A percentile compares a stretch with the other conserved stretches of the same genome.
Evolutionary conservation across 2,329 filamentous ascomycete genomes (phyloP).

Genomic region (Cercospora janseana): DNA sequence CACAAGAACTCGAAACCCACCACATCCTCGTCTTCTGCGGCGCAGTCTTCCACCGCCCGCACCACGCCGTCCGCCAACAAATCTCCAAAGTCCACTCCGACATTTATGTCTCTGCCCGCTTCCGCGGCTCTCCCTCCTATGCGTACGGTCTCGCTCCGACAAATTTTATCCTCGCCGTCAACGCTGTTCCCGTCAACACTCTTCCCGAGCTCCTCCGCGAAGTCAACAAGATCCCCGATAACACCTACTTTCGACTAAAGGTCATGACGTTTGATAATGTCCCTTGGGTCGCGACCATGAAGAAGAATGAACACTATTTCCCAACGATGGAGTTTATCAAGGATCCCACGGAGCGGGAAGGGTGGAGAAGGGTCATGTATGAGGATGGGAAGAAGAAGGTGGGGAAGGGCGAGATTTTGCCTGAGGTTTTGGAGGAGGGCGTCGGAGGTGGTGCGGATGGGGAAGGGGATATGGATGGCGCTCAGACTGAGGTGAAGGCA

Average conservation of each 20-base stretch:
- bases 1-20: conserved; percentile 87
- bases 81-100: conserved; percentile 95
- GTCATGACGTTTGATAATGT: conserved; percentile 99
- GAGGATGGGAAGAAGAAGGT: conserved; percentile 45
- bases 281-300: conserved; percentile 99
- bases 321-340: conserved; percentile 65
- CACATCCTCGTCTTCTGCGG: conserved; percentile 93
- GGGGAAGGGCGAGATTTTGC: conserved; percentile 35
- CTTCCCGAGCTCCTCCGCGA: conserved; percentile 76
- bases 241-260: conserved; percentile 95
- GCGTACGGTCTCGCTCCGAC: conserved; percentile 92
- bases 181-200: conserved; percentile 80
- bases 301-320: conserved; percentile 98
- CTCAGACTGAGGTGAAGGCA: not conserved
- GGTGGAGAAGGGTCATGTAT: conserved; percentile 59
- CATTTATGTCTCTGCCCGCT: conserved; percentile 88
- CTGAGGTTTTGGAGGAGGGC: conserved; percentile 26
- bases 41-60: conserved; percentile 85
- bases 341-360: conserved; percentile 51
- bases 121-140: conserved; percentile 77
- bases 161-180: conserved; percentile 96
- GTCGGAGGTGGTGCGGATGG: conserved; percentile 7
- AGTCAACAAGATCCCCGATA: conserved; percentile 86
- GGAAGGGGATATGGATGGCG: not conserved
- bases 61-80: conserved; percentile 94